Evolutionary conservation across 108 stramenopile genomes (phyloP), one percentile per base, ranked within the genome.

Genomic region (Poteriospumella lacustris): DNA sequence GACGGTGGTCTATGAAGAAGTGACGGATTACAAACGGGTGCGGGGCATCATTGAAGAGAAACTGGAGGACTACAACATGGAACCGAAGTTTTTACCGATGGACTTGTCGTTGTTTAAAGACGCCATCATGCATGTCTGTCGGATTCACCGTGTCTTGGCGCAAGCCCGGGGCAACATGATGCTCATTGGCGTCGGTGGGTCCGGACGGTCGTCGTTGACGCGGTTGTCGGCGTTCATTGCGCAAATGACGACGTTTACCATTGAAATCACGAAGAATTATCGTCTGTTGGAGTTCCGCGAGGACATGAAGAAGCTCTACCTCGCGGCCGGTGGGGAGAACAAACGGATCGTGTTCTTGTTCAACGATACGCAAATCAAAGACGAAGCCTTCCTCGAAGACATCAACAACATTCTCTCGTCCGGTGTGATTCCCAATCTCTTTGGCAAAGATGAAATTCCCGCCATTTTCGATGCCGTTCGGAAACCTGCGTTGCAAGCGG

Each of bases 191-290:
- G 87, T 89, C 0, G 89, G 89, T 0, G 89, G 89, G 5, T 77
- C 72, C 26, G 89, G 89, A n/a, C 42, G 89, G 31, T 87, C 88
- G 78, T 82, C 81, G 0, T 82, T 89, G 12, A 86, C 86, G 0
- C 76, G 88, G 12, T 76, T 89, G 29, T 82, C 87, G 15, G 58
- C 88, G 0, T 87, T 79, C 59, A 76, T 85, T 31, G 72, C 83
- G 24, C 83, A 79, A 2, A 80, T 84, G 2, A 68, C 29, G 42
- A 39, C 67, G 26, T 89, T 89, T 41, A 72, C 43, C 9, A 88
- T 89, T 59, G 89, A 89, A 58, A 88, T 89, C 43, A 80, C 88
- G 0, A 89, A 89, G 81, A 85, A 88, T n/a, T 89, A 89, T 68
- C 77, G 88, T 28, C 39, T 44, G 33, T 36, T 76, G 12, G 88